Evolutionary conservation across 495 filamentous ascomycete genomes (phyloP).

Genomic region (Penicillium waksmanii): DNA sequence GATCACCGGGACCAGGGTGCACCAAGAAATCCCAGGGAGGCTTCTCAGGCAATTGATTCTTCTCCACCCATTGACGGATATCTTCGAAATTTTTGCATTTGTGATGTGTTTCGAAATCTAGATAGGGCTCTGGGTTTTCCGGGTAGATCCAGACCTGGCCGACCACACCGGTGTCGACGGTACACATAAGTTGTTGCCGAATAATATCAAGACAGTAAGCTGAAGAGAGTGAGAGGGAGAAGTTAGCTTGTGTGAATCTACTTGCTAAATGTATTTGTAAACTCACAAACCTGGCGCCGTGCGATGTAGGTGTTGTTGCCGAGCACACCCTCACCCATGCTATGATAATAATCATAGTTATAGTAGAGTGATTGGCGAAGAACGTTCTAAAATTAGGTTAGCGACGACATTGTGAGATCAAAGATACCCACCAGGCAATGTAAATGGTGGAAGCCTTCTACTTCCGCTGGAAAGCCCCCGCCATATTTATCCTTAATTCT

Average conservation of each 20-base stretch:
- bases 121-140: conserved; percentile 46
- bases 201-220: conserved; percentile 60
- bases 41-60: conserved; percentile 46
- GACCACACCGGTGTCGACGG: conserved; percentile 52
- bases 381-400: conserved; percentile 44
- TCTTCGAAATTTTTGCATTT: conserved; percentile 59
- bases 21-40: conserved; percentile 46
- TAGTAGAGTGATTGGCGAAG: conserved; percentile 58
- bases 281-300: conserved; percentile 51
- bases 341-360: conserved; percentile 61
- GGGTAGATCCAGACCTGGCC: conserved; percentile 57
- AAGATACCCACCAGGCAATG: conserved; percentile 52
- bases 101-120: conserved; percentile 60
- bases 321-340: conserved; percentile 50
- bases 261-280: background rate
- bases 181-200: conserved; percentile 61
- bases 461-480: conserved; percentile 56
- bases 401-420: background rate
- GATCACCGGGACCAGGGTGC: conserved; percentile 40
- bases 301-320: conserved; percentile 53
- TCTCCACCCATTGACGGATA: conserved; percentile 53
- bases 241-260: background rate
- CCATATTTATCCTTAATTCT: conserved; percentile 55
- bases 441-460: conserved; percentile 61
- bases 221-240: conserved; percentile 9